Evolutionary conservation across 192 early-diverging fungal species (phyloP), one percentile per base, ranked within the genome.

Genomic region (Anaeromyces robustus): DNA sequence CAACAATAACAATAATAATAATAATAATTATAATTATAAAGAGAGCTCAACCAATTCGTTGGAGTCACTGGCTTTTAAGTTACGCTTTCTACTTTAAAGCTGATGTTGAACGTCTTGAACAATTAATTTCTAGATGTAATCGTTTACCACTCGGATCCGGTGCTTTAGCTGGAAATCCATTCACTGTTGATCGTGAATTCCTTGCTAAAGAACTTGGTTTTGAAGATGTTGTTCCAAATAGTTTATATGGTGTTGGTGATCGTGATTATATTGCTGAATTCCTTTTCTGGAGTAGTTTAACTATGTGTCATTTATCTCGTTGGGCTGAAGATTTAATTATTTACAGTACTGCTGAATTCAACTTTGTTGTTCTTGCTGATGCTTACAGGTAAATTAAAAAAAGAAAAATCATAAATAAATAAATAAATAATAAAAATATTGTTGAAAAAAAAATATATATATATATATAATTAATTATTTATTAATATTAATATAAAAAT

Each of bases 231-330:
- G 91, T 96, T 29, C 93, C 92, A 79, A 99, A 99, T 92, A 94
- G 93, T 31, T 89, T 99, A 6, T 93, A 94, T 81, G 96, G 92
- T 34, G 96, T 98, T 22, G 90, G 91, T 80, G 97, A 99, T 85
- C 93, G 97, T 79, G 97, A 99, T 85, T 99, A 97, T 87, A 93
- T 97, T 37, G 96, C 96, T 30, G 97, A 99, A 88, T 94, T 99
- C 86, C 87, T 99, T 52, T 96, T 95, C 88, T 97, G 95, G 93
- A 86, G 92, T n/a, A 92, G 93, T 17, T 82, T 98, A 84, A 94
- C 92, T 13, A 97, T 97, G 96, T 85, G 93, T 28, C 97, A 99
- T 78, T 90, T 98, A 43, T 93, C 91, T 84, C 90, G 96, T 18
- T 90, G 95, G 77, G 90, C 95, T 13, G 97, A 99, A 86, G 97